Evolutionary conservation across 2,329 filamentous ascomycete genomes (phyloP), one percentile per base, ranked within the genome.

Genomic region (Cladosporium sp.): DNA sequence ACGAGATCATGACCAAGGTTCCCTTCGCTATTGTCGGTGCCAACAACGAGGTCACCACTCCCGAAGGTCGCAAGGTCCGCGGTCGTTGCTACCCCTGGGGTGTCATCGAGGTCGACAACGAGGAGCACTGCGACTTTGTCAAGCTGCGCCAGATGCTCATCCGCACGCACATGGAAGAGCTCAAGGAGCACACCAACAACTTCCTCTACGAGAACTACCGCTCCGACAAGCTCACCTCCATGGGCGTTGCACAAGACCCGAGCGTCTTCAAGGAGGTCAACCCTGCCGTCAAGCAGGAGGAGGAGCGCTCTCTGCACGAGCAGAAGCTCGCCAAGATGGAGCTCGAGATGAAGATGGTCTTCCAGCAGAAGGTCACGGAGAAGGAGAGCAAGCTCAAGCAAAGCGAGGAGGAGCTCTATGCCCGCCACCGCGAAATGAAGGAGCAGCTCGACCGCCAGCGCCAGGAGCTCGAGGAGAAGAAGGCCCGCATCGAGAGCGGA

Each of bases 291-390:
- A 98, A 98, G 85, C 93, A 98, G 76, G 93, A 98, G 72, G 93
- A 98, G 77, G 93, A 98, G 79, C 89, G 93, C 65, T 85, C 88
- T 57, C 80, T 98, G 62, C 93, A 98, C 80, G 93, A 98, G 77
- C 91, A 96, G 80, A 98, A 98, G 80, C 88, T 98, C 63, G 89
- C 92, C 72, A 98, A 98, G 88, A 98, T 98, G 93, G 93, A 98
- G 75, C 84, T 90, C 67, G 93, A 98, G 74, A 98, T 98, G 93
- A 98, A 98, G 88, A 95, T 96, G 88, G 93, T 98, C 62, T 98
- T 98, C 89, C 93, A 97, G 73, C 93, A 98, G 72, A 98, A 98
- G 86, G 93, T 98, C 27, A 84, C 89, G 59, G 93, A 98, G 74
- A 98, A 98, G 80, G 93, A 98, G 77, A 95, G 89, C 82, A 98